Conservation (phyloP, 73 alveolate genomes). For the Durusdinium trenchii region DNA sequence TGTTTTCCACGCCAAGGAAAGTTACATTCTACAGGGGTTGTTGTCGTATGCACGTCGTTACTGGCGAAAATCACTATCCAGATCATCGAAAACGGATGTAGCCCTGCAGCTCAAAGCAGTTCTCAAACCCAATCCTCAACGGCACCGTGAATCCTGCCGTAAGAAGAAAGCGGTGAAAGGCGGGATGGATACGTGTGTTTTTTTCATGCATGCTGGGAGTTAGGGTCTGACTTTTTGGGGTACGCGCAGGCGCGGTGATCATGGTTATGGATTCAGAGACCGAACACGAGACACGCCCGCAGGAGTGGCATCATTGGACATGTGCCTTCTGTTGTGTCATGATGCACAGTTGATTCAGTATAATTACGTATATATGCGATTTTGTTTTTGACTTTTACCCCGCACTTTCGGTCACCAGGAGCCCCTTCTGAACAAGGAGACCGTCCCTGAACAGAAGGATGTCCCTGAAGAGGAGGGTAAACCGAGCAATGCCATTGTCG, state of each 20-base stretch:
- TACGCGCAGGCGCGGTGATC: not conserved
- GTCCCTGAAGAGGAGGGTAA: not conserved
- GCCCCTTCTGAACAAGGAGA: not conserved
- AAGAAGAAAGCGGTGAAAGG: not conserved
- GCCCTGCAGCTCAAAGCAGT: conserved; percentile 18
- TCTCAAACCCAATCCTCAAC: conserved; percentile 14
- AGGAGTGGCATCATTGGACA: not conserved
- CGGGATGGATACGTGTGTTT: not conserved
- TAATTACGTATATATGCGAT: not conserved
- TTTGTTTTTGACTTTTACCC: not conserved
- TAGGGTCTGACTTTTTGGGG: not conserved
- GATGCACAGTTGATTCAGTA: not conserved
- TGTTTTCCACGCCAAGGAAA: not conserved
- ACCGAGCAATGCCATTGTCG: not conserved
- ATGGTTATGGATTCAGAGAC: not conserved
- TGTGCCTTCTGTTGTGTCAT: not conserved
- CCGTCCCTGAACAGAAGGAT: not conserved
- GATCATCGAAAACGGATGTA: not conserved
- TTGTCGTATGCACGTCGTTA: not conserved
- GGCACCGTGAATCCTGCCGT: not conserved
- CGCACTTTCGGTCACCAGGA: not conserved
- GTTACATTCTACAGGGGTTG: not conserved
- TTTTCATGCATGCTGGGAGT: not conserved
- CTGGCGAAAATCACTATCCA: not conserved
- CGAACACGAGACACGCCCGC: not conserved